Evolutionary conservation across 148 eudicot genomes (phyloP).

Genomic region (Polygonum aviculare): DNA sequence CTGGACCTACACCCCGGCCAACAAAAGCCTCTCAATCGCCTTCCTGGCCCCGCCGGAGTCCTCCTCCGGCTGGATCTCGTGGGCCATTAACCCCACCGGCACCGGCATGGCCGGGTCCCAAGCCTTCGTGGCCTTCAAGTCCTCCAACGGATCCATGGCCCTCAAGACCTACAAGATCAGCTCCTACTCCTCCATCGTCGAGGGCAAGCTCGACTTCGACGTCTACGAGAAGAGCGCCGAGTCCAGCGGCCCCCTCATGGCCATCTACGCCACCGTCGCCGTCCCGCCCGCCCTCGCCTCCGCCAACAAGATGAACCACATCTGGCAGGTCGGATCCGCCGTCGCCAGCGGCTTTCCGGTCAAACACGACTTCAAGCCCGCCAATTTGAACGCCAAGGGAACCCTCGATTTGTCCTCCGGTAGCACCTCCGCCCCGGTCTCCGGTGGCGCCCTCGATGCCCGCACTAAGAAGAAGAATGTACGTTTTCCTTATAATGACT

Average conservation of each 20-base stretch:
- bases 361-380: slow-evolving; percentile 39
- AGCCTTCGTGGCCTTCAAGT: slow-evolving; percentile 41
- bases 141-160: slow-evolving; percentile 27
- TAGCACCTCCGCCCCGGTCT: slow-evolving; percentile 10
- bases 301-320: slow-evolving; percentile 34
- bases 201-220: slow-evolving; percentile 20
- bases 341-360: slow-evolving; percentile 31
- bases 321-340: slow-evolving; percentile 71
- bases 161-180: slow-evolving; percentile 47
- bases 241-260: slow-evolving; percentile 26
- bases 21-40: slow-evolving; percentile 45
- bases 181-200: slow-evolving; percentile 19
- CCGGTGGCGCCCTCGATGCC: slow-evolving; percentile 6
- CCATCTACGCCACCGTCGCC: slow-evolving; percentile 38
- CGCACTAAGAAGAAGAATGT: slow-evolving; percentile 50
- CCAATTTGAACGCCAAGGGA: slow-evolving; percentile 43
- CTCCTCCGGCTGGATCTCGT: slow-evolving; percentile 59
- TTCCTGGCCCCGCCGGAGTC: slow-evolving; percentile 43
- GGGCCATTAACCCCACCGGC: slow-evolving; percentile 67
- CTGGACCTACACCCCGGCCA: slow-evolving; percentile 39
- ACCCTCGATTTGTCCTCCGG: slow-evolving; percentile 36
- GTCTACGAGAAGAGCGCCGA: slow-evolving; percentile 36
- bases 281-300: slow-evolving; percentile 20
- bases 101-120: slow-evolving; percentile 61
- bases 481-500: slow-evolving; percentile 16